A percentile compares a stretch with the other conserved stretches of the same genome.
Evolutionary conservation across 2,329 filamentous ascomycete genomes (phyloP).

Genomic region (Aspergillus neoniger): DNA sequence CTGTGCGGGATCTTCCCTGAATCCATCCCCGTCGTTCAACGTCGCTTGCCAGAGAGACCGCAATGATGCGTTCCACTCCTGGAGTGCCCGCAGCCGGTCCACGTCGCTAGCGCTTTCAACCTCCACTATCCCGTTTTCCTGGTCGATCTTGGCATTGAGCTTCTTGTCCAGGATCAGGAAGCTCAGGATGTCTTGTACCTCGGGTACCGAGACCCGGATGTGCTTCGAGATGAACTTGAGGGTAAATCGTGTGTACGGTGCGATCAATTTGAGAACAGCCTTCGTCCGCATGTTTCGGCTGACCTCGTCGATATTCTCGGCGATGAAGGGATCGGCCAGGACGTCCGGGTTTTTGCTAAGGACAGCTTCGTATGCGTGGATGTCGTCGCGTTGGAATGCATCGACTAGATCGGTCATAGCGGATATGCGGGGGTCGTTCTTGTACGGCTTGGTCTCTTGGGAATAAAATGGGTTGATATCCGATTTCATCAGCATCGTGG

Average conservation of each 20-base stretch:
- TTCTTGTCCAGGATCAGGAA: conserved; percentile 91
- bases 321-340: conserved; percentile 89
- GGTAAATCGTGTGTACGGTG: conserved; percentile 91
- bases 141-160: conserved; percentile 84
- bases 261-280: conserved; percentile 87
- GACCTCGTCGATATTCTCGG: conserved; percentile 98
- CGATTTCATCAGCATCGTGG: conserved; percentile 98
- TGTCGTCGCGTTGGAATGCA: conserved; percentile 93
- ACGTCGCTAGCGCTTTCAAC: conserved; percentile 74
- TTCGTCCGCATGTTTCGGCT: conserved; percentile 98
- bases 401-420: conserved; percentile 98
- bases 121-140: conserved; percentile 79
- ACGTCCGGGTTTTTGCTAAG: conserved; percentile 86
- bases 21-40: conserved; percentile 75
- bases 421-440: conserved; percentile 88
- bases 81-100: conserved; percentile 68
- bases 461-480: conserved; percentile 99
- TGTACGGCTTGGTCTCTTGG: conserved; percentile 98
- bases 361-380: conserved; percentile 86
- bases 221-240: conserved; percentile 83
- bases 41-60: conserved; percentile 68
- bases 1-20: conserved; percentile 46
- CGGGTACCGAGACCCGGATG: conserved; percentile 78
- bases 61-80: conserved; percentile 71
- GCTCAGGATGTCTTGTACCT: conserved; percentile 94